phyloP scores from a whole-genome alignment of 306 rosid genomes.

The Lithocarpus polystachyus region DNA sequence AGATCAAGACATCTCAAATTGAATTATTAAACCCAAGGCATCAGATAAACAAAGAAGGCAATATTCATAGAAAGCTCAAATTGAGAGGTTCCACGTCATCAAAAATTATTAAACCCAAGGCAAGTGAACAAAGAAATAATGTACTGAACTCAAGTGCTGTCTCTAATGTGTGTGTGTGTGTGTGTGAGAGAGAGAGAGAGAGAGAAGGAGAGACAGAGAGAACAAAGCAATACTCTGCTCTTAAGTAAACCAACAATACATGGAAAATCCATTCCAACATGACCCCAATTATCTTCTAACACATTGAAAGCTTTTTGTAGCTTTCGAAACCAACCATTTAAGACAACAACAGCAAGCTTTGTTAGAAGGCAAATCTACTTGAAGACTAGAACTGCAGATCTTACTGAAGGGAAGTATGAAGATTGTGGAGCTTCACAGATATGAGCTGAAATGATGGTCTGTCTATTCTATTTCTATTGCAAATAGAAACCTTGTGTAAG shows the following conservation, averaged over 20 bases:
- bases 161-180: not conserved
- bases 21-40: not conserved
- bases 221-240: not conserved
- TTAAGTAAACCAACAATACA: no score
- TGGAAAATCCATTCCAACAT: no score
- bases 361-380: not conserved
- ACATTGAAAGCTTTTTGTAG: no score
- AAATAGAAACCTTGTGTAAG: not conserved
- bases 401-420: not conserved
- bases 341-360: no score
- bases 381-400: not conserved
- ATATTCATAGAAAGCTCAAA: not conserved
- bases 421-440: not conserved
- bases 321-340: no score
- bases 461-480: not conserved
- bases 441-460: not conserved
- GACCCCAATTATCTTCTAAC: no score
- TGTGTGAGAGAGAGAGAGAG: not conserved
- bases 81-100: not conserved
- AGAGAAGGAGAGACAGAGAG: not conserved
- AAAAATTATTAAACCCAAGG: not conserved
- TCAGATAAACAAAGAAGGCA: conserved; percentile 1
- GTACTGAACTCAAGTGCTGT: not conserved
- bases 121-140: not conserved
- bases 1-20: no score